phyloP scores from a whole-genome alignment of 106 monocot species.

The Vanilla planifolia region DNA sequence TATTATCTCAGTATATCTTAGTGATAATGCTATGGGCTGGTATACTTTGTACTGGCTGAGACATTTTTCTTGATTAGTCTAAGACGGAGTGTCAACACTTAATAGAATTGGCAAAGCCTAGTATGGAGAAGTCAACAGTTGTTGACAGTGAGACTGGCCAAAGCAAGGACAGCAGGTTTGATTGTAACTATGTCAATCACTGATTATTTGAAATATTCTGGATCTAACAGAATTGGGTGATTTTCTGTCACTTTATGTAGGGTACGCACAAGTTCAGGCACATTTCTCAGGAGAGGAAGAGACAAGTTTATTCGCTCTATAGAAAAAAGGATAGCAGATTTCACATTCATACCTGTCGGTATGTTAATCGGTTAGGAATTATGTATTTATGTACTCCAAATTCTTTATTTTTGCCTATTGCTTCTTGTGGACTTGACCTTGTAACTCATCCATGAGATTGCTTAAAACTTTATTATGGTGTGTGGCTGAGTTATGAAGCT shows the following conservation, averaged over 20 bases:
- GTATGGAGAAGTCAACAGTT: slow-evolving; percentile 41
- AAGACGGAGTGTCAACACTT: slow-evolving; percentile 38
- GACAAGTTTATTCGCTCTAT: slow-evolving; percentile 52
- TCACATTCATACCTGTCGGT: slow-evolving; percentile 67
- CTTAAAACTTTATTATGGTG: too few species aligned
- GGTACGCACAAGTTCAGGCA: slow-evolving; percentile 70
- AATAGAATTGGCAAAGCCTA: slow-evolving; percentile 34
- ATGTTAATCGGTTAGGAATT: slow-evolving; percentile 5
- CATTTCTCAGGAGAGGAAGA: slow-evolving; percentile 51
- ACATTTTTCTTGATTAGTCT: slow-evolving; percentile 17
- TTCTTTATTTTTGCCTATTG: background rate
- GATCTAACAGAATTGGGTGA: background rate
- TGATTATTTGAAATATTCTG: background rate
- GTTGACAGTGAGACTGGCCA: slow-evolving; percentile 32
- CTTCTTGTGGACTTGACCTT: too few species aligned
- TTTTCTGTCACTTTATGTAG: slow-evolving; percentile 14
- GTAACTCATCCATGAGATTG: background rate
- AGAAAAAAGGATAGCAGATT: slow-evolving; percentile 72
- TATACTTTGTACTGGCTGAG: background rate
- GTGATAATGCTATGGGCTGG: too few species aligned
- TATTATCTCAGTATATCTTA: too few species aligned
- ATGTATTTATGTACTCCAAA: background rate
- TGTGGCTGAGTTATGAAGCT: too few species aligned
- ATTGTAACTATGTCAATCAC: background rate
- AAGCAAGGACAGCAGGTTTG: slow-evolving; percentile 34